Percentiles rank a stretch among this genome's conserved stretches.
Conservation (phyloP, 2,329 filamentous ascomycete genomes). For the Bisporella sp. region DNA sequence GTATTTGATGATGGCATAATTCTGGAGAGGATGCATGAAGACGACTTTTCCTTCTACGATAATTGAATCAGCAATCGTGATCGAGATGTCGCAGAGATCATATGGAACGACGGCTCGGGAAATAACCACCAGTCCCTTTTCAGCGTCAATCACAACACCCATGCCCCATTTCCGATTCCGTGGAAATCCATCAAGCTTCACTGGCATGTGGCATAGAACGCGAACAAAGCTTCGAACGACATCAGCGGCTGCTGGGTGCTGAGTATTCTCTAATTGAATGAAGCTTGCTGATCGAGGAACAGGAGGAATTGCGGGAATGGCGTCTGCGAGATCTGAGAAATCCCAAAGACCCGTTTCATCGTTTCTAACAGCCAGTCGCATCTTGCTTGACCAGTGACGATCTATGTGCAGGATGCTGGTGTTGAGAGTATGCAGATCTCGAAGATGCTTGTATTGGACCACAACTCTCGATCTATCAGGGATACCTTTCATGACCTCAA, state of each 20-base stretch:
- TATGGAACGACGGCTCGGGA: conserved; percentile 93
- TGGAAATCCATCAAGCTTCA: conserved; percentile 97
- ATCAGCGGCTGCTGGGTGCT: conserved; percentile 84
- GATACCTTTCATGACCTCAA: conserved; percentile 83
- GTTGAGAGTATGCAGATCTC: conserved; percentile 89
- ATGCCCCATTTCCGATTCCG: conserved; percentile 92
- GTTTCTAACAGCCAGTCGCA: conserved; percentile 87
- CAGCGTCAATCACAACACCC: conserved; percentile 93
- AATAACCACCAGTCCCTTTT: conserved; percentile 89
- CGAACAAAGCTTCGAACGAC: conserved; percentile 93
- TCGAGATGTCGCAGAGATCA: conserved; percentile 90
- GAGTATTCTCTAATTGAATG: conserved; percentile 83
- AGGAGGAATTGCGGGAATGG: conserved; percentile 67
- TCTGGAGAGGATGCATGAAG: conserved; percentile 93
- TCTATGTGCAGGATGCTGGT: conserved; percentile 91
- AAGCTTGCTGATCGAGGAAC: conserved; percentile 78
- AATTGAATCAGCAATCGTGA: conserved; percentile 95
- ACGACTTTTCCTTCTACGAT: conserved; percentile 90
- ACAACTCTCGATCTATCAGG: conserved; percentile 80
- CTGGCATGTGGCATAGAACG: conserved; percentile 84
- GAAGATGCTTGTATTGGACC: conserved; percentile 90
- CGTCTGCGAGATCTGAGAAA: conserved; percentile 76
- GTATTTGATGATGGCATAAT: conserved; percentile 93
- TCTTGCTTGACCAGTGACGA: conserved; percentile 91
- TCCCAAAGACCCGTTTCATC: conserved; percentile 91